Conservation (phyloP, 2,329 filamentous ascomycete genomes). For the Zopfia rhizophila region DNA sequence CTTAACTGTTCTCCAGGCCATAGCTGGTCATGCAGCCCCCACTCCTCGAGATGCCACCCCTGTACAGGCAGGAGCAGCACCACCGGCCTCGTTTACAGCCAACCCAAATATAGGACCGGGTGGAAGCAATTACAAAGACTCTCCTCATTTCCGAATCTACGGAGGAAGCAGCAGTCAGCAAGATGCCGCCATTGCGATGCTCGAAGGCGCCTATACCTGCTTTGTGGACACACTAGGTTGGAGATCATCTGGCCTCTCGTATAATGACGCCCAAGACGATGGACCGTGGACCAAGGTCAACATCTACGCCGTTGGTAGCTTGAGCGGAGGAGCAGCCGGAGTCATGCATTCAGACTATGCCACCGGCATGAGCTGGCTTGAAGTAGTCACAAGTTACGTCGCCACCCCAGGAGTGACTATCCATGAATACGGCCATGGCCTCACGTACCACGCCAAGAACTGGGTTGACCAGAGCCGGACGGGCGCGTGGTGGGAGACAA, state of each 20-base stretch:
- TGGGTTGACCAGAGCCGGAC: slow-evolving; percentile 56
- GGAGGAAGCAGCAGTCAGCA: slow-evolving; percentile 40
- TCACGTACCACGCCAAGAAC: slow-evolving; percentile 54
- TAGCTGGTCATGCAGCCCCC: no score
- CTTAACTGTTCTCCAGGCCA: no score
- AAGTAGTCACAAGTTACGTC: slow-evolving; percentile 56
- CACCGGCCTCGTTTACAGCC: slow-evolving; percentile 22
- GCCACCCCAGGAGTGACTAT: slow-evolving; percentile 54
- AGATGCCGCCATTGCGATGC: slow-evolving; percentile 50
- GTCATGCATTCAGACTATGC: slow-evolving; percentile 54
- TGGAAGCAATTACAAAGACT: slow-evolving; percentile 21
- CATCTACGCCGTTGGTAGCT: slow-evolving; percentile 46
- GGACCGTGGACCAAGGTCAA: slow-evolving; percentile 60
- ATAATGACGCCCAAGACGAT: slow-evolving; percentile 38
- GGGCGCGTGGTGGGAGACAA: slow-evolving; percentile 63
- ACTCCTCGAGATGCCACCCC: no score
- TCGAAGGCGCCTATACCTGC: slow-evolving; percentile 57
- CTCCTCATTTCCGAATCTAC: slow-evolving; percentile 55
- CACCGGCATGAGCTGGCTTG: slow-evolving; percentile 56
- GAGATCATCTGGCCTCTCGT: slow-evolving; percentile 33
- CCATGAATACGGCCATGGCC: slow-evolving; percentile 61
- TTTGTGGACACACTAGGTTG: slow-evolving; percentile 30
- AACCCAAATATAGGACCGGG: slow-evolving; percentile 25
- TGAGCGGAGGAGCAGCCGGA: slow-evolving; percentile 55
- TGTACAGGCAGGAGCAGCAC: no score